Evolutionary conservation across 352 stramenopile species (phyloP).

Genomic region (Globisporangium middletonii): DNA sequence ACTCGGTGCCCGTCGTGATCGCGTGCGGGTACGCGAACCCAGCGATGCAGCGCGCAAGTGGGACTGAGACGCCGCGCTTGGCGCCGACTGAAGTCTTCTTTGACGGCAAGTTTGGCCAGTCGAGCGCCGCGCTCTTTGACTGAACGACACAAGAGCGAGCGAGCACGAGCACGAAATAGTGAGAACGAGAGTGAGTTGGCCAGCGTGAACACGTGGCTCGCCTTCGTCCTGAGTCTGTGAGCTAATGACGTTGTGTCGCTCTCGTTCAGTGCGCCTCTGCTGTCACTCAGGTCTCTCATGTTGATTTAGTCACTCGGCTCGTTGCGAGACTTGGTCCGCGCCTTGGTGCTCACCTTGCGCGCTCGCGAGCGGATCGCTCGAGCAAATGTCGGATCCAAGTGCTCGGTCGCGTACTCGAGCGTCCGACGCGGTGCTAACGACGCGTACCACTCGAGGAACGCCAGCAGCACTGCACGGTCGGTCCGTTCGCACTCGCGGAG

Average conservation of each 20-base stretch:
- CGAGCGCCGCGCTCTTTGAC: constrained; percentile 48
- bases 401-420: constrained; percentile 20
- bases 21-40: constrained; percentile 52
- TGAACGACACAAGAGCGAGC: too few species aligned
- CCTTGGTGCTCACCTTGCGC: not conserved
- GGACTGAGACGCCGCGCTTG: constrained; percentile 34
- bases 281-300: too few species aligned
- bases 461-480: constrained; percentile 3
- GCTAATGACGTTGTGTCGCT: too few species aligned
- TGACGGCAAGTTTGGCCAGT: constrained; percentile 75
- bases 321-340: not conserved
- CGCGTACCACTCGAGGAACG: constrained; percentile 11
- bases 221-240: too few species aligned
- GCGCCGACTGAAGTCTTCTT: constrained; percentile 74
- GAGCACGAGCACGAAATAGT: too few species aligned
- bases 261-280: too few species aligned
- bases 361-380: constrained; percentile 8
- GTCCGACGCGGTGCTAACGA: constrained; percentile 11
- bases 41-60: constrained; percentile 1
- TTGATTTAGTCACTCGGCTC: too few species aligned
- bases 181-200: not conserved
- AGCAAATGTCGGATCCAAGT: constrained; percentile 8
- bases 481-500: constrained; percentile 11
- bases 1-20: constrained; percentile 69
- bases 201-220: not conserved